A percentile compares a stretch with the other conserved stretches of the same genome.
phyloP scores from a whole-genome alignment of 2,329 filamentous ascomycete species.

The Scedosporium apiospermum region DNA sequence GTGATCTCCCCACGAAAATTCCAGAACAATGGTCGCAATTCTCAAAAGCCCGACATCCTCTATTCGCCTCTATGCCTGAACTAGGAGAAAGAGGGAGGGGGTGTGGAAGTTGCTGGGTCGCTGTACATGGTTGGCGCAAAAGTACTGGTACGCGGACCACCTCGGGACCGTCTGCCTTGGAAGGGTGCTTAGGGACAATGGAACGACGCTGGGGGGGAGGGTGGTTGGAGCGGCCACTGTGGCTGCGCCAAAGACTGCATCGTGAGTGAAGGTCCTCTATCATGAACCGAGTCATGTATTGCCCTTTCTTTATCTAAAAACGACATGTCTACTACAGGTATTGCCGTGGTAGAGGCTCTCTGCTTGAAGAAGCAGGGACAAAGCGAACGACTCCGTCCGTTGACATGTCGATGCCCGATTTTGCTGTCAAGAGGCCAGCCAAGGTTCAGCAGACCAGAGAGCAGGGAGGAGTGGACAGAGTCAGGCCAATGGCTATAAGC shows the following conservation, averaged over 20 bases:
- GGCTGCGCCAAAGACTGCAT: not conserved
- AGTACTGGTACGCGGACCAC: constrained; percentile 4
- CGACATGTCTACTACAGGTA: not conserved
- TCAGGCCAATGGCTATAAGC: not conserved
- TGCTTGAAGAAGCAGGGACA: not conserved
- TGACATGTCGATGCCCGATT: constrained; percentile 4
- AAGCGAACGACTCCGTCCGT: not conserved
- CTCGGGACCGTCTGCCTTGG: not conserved
- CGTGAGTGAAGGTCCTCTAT: not conserved
- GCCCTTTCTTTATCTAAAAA: not conserved
- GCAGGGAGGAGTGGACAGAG: not conserved
- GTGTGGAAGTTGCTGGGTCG: not conserved
- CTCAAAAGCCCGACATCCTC: not conserved
- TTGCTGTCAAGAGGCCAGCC: not conserved
- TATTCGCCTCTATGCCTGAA: not conserved
- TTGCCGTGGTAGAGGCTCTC: not conserved
- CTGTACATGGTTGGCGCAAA: not conserved
- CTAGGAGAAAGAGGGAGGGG: not conserved
- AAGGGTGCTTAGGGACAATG: not conserved
- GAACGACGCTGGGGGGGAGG: not conserved
- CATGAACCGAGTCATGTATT: not conserved
- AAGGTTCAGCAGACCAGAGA: not conserved
- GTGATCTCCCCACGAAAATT: not conserved
- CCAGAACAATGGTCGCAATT: not conserved
- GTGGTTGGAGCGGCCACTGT: not conserved